Evolutionary conservation across 306 rosid genomes (phyloP), one percentile per base, ranked within the genome.

Genomic region (Castanea crenata): DNA sequence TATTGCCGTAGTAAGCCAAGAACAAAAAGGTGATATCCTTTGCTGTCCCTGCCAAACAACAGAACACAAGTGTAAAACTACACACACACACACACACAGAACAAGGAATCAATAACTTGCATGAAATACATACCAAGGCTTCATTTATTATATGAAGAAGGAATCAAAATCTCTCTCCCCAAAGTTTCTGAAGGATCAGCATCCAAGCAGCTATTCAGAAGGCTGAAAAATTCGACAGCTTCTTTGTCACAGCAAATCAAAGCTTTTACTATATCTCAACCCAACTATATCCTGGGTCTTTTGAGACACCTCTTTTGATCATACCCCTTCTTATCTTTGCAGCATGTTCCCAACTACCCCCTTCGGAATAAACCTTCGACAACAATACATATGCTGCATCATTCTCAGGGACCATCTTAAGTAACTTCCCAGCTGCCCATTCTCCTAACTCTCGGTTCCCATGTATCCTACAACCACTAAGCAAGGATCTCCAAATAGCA

Each of bases 391-490:
- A 81, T 18, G 87, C 73, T 52, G 83, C 90, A 62, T 83, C 85
- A 68, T 75, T 69, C 55, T 79, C 76, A 1, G 93, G 87, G 75
- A 73, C 85, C 75, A 85, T 75, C 63, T 78, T 69, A 70, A 85
- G 70, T 18, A 89, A 85, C 58, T 80, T 85, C 38, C 52, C 64
- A 74, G 82, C 85, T 58, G 86, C 70, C 93, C 88, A 87, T 85
- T 85, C 85, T 71, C 88, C 92, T 49, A 89, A 52, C 55, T 79
- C 85, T 73, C 70, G 80, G 56, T 83, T 80, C 76, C 86, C 88
- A 73, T 87, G 81, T 61, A 80, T 90, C 78, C 91, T 82, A 74
- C 93, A 87, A 69, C 91, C 91, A 8, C 83, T 87, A 35, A 90
- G 87, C 78, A 90, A 69, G 81, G 91, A 87, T 76, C 89, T 87